Evolutionary conservation across 768 basidiomycete genomes (phyloP), one percentile per base, ranked within the genome.

Genomic region (Butyriboletus loyo): DNA sequence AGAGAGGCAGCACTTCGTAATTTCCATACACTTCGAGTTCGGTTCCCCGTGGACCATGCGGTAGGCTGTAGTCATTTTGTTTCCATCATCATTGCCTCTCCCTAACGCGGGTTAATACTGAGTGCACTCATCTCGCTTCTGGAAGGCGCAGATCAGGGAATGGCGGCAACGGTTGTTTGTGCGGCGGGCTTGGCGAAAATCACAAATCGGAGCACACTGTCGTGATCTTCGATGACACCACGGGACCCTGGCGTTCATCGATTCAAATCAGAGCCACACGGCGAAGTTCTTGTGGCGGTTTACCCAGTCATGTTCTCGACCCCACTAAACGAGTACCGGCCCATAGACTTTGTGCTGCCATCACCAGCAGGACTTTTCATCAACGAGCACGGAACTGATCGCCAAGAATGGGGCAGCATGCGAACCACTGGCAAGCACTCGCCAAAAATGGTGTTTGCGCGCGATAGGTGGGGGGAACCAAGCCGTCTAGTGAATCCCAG

Each of bases 1-100:
- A 52, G 32, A 59, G 27, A 11, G 28, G 7, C 15, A 8, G 15
- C 28, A 30, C 52, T 21, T 37, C 47, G 51, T 55, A 55, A 55
- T 53, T 3, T 36, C 21, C 39, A 38, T 27, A 2, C 22, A 36
- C 22, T 14, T 9, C 31, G 36, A 35, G 22, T n/a, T 47, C 24
- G 10, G 5, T 14, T 21, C 17, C 27, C 17, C 7, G 36, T 32
- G 46, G 2, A 38, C 24, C 49, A 45, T 39, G 48, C 9, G 50
- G 45, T 44, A 32, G 42, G 35, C 34, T 9, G 35, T 37, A 28
- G 14, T 37, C 49, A n/a, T 3, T 19, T 22, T 4, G 53, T 55
- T 32, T 55, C 51, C 25, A 40, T 15, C 21, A 17, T 40, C 56
- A 59, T 42, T 45, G 44, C 47, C 46, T 42, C 15, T 1, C 21